A percentile compares a stretch with the other conserved stretches of the same genome.
Conservation (phyloP, 1,284 basidiomycete genomes). For the Cerioporus squamosus region DNA sequence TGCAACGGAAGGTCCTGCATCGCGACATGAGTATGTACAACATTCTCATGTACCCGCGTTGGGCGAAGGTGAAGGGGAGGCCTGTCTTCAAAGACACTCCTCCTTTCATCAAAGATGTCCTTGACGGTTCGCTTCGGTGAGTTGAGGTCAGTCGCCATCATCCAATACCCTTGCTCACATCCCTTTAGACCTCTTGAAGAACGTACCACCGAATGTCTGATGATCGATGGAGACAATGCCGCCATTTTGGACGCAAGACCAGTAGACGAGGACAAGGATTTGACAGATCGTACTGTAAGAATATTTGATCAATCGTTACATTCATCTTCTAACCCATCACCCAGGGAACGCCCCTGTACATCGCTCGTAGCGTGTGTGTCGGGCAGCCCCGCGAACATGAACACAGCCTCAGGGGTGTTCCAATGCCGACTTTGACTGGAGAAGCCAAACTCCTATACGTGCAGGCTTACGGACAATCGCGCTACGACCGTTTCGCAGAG, state of each 20-base stretch:
- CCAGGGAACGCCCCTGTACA: slow-evolving; percentile 14
- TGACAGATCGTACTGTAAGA: too few species aligned
- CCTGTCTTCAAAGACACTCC: not conserved
- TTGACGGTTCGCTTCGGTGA: not conserved
- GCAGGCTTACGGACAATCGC: not conserved
- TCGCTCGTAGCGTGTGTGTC: slow-evolving; percentile 9
- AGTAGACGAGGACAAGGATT: too few species aligned
- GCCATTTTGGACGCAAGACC: too few species aligned
- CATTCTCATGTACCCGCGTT: slow-evolving; percentile 11
- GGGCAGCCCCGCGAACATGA: not conserved
- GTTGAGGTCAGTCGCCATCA: not conserved
- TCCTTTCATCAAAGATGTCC: not conserved
- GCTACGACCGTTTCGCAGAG: not conserved
- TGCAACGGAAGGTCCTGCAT: not conserved
- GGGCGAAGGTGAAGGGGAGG: not conserved
- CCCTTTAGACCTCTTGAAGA: too few species aligned
- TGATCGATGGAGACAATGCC: too few species aligned
- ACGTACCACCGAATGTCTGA: too few species aligned
- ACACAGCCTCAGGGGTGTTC: not conserved
- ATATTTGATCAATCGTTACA: too few species aligned
- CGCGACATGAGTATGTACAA: slow-evolving; percentile 14
- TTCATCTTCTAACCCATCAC: too few species aligned
- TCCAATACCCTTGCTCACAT: too few species aligned
- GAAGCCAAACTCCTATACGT: not conserved
- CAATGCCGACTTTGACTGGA: not conserved